Conservation (phyloP, 2,329 filamentous ascomycete species). For the Talaromyces sp. region DNA sequence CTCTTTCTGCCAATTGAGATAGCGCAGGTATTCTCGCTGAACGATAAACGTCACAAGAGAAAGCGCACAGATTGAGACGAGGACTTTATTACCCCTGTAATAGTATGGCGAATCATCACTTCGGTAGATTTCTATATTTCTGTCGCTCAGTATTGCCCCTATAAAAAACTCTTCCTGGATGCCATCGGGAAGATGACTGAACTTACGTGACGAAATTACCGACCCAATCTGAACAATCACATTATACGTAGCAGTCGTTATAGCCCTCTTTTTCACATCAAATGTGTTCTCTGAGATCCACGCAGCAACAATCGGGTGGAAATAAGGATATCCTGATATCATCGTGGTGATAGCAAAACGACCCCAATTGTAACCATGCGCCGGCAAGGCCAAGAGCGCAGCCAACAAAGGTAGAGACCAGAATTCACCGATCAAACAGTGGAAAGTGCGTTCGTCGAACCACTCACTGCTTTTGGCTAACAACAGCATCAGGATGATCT, state of each 20-base stretch:
- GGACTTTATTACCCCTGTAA: slow-evolving; percentile 54
- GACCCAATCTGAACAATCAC: slow-evolving; percentile 35
- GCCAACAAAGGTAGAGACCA: slow-evolving; percentile 55
- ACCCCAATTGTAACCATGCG: slow-evolving; percentile 47
- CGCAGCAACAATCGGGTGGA: slow-evolving; percentile 49
- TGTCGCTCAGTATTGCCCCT: background rate
- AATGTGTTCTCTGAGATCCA: slow-evolving; percentile 33
- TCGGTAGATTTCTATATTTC: slow-evolving; percentile 50
- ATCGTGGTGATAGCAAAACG: slow-evolving; percentile 52
- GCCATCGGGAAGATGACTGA: background rate
- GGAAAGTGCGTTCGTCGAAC: slow-evolving; percentile 54
- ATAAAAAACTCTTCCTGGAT: background rate
- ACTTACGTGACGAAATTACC: slow-evolving; percentile 32
- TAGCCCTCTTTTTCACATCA: slow-evolving; percentile 32
- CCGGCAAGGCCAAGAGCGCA: slow-evolving; percentile 49
- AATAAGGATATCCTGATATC: slow-evolving; percentile 55
- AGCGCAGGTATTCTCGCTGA: slow-evolving; percentile 47
- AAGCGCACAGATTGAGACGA: slow-evolving; percentile 52
- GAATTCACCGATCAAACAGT: slow-evolving; percentile 52
- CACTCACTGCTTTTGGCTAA: slow-evolving; percentile 50
- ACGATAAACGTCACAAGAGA: slow-evolving; percentile 49
- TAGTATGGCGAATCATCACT: slow-evolving; percentile 54
- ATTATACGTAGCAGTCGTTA: slow-evolving; percentile 35
- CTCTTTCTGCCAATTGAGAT: slow-evolving; percentile 53
- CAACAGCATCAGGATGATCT: slow-evolving; percentile 45